phyloP scores from a whole-genome alignment of 371 early-diverging fungal species.

The Saksenaea vasiformis region DNA sequence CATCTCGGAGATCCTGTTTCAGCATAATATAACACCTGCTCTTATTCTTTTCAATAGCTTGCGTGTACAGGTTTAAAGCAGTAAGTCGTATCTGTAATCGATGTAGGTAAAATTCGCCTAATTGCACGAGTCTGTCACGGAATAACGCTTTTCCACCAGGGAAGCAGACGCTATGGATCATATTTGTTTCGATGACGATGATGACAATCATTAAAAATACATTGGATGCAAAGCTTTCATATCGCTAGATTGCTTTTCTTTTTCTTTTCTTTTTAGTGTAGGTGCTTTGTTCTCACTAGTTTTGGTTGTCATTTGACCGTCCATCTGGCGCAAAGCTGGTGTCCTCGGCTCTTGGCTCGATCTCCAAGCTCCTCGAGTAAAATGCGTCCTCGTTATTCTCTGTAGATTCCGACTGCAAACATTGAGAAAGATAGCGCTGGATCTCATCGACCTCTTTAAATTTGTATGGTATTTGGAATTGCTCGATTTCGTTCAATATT shows the following conservation, averaged over 20 bases:
- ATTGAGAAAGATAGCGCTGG: conserved; percentile 33
- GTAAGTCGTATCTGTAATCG: no score
- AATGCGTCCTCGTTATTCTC: conserved; percentile 43
- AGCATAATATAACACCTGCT: no score
- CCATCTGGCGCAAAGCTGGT: not conserved
- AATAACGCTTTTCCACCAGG: no score
- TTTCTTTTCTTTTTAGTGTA: not conserved
- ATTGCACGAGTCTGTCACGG: no score
- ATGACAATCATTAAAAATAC: not conserved
- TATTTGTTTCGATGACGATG: not conserved
- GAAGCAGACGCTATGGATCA: no score
- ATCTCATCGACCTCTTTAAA: conserved; percentile 60
- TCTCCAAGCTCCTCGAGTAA: conserved; percentile 39
- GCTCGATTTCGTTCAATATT: conserved; percentile 74
- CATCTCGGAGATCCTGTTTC: no score
- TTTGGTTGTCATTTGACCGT: not conserved
- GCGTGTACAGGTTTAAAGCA: no score
- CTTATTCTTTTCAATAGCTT: no score
- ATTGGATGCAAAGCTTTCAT: not conserved
- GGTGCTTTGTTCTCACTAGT: not conserved
- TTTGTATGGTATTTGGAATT: conserved; percentile 78
- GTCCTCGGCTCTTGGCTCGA: conserved; percentile 48
- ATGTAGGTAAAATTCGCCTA: no score
- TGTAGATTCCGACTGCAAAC: conserved; percentile 26
- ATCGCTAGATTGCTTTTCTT: not conserved